Evolutionary conservation across 129 eudicot species (phyloP).

Genomic region (Escallonia herrerae): DNA sequence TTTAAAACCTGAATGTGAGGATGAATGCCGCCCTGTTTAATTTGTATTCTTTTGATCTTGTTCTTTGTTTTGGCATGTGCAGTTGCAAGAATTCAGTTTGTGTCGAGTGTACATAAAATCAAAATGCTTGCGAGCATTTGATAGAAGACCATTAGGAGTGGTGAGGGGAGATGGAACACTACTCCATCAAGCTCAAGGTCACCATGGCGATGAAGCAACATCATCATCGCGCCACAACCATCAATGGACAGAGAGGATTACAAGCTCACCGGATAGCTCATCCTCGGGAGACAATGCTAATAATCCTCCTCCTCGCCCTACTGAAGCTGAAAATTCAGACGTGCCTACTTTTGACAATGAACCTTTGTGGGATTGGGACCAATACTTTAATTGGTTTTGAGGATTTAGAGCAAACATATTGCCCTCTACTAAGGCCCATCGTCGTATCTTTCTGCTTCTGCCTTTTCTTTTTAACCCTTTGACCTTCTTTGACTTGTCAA

Average conservation of each 20-base stretch:
- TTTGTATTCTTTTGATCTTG: no score
- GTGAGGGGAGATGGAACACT: slow-evolving; percentile 4
- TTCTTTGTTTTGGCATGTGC: slow-evolving; percentile 1
- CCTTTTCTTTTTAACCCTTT: no score
- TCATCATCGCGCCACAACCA: slow-evolving; percentile 9
- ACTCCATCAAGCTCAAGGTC: slow-evolving; percentile 7
- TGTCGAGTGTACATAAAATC: slow-evolving; percentile 56
- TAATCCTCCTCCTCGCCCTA: slow-evolving; percentile 1
- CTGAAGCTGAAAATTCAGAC: slow-evolving; percentile 11
- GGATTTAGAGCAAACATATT: no score
- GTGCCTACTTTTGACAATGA: slow-evolving; percentile 2
- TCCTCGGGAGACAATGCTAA: slow-evolving; percentile 23
- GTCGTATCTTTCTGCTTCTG: no score
- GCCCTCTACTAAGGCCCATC: no score
- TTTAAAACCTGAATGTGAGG: no score
- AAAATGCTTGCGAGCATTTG: slow-evolving; percentile 46
- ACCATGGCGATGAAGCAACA: slow-evolving; percentile 12
- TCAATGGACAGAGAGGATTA: not conserved
- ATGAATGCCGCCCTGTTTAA: no score
- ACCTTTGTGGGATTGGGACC: slow-evolving; percentile 34
- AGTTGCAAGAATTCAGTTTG: slow-evolving; percentile 51
- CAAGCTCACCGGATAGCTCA: slow-evolving; percentile 10
- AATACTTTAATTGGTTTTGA: slow-evolving; percentile 15
- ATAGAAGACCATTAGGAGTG: slow-evolving; percentile 40
- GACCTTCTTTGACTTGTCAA: no score